Evolutionary conservation across 805 yeast genomes (phyloP).

Genomic region (Saturnispora serradocipensis): DNA sequence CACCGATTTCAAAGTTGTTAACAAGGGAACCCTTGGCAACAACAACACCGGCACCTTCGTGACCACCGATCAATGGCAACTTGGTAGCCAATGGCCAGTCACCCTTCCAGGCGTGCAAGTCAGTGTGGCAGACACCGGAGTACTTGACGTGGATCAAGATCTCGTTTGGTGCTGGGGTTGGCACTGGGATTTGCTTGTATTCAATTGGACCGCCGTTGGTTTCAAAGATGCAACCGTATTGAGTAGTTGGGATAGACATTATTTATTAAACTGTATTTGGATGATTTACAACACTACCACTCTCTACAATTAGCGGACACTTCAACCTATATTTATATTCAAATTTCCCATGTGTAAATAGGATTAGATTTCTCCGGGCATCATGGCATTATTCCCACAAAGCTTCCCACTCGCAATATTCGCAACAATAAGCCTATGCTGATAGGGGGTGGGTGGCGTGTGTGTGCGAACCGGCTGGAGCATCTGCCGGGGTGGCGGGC

Average conservation of each 20-base stretch:
- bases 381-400: neutral
- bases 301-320: neutral
- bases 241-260: constrained; percentile 45
- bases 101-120: constrained; percentile 83
- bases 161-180: constrained; percentile 64
- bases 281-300: neutral
- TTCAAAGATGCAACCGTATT: constrained; percentile 60
- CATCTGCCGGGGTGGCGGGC: neutral
- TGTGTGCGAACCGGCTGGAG: neutral
- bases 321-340: neutral
- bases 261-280: neutral
- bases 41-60: constrained; percentile 79
- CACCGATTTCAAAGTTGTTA: constrained; percentile 60
- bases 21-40: constrained; percentile 65
- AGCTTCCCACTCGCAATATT: neutral
- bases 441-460: neutral
- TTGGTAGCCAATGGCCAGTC: constrained; percentile 75
- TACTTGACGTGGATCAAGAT: constrained; percentile 65
- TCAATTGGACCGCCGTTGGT: constrained; percentile 49
- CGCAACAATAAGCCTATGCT: neutral
- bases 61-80: constrained; percentile 73
- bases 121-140: constrained; percentile 89
- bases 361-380: neutral
- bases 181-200: constrained; percentile 66
- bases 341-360: constrained; percentile 15